These are phyloP conservation scores for Ambrosia trifida DNA, from an alignment of 129 eudicot genomes.

Conservation along the genomic window DNA sequence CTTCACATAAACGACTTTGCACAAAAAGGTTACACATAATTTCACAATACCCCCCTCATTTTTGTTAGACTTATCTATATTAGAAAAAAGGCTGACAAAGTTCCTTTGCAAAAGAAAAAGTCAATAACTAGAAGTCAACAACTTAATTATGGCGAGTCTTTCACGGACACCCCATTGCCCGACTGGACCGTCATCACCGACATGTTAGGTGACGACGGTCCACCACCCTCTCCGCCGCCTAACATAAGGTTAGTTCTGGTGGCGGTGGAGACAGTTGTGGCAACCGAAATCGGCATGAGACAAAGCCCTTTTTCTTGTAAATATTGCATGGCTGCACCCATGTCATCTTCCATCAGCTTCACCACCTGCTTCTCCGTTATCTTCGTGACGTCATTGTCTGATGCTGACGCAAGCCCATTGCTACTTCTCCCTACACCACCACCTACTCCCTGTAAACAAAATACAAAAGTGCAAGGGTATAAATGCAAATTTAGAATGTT, in stretches of 20 bases:
- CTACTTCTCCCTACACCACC: constrained; percentile 41
- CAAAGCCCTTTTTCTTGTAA: constrained; percentile 91
- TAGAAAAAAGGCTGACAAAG: constrained; percentile 10
- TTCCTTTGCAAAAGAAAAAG: constrained; percentile 13
- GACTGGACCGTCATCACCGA: constrained; percentile 77
- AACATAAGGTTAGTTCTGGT: constrained; percentile 40
- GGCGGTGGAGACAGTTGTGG: constrained; percentile 69
- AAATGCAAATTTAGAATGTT: constrained; percentile 17
- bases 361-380: constrained; percentile 83
- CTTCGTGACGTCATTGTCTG: constrained; percentile 55
- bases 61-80: constrained; percentile 50
- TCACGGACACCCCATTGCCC: constrained; percentile 46
- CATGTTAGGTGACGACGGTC: constrained; percentile 63
- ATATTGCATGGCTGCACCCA: constrained; percentile 97
- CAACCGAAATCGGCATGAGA: constrained; percentile 92
- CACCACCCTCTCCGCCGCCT: constrained; percentile 47
- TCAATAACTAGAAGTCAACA: constrained; percentile 32
- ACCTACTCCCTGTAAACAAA: constrained; percentile 37
- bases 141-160: constrained; percentile 49
- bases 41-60: constrained; percentile 33
- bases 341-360: constrained; percentile 87
- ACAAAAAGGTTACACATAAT: constrained; percentile 16
- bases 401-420: constrained; percentile 43
- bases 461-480: constrained; percentile 18
- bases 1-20: constrained; percentile 12